These are phyloP conservation scores for Aspergillus calidoustus DNA, from an alignment of 2,329 filamentous ascomycete species.

Conservation along the genomic window DNA sequence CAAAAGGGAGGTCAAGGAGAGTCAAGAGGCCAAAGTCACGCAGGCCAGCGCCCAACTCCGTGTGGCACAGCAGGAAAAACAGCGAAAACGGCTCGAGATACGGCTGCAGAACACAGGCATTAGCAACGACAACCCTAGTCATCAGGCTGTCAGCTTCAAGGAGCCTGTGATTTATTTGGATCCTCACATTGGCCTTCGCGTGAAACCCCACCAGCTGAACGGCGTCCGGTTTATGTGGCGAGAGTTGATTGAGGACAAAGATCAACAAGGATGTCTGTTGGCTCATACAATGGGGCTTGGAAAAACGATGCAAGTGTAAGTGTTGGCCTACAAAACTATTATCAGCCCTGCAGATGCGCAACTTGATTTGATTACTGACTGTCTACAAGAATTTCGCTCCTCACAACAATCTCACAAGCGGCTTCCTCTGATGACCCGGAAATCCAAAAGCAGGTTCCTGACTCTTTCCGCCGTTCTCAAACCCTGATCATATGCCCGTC, in stretches of 20 bases:
- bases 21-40: conserved; percentile 55
- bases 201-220: conserved; percentile 80
- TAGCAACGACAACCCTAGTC: conserved; percentile 48
- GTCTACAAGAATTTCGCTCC: conserved; percentile 68
- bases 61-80: conserved; percentile 58
- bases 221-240: conserved; percentile 91
- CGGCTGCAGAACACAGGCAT: conserved; percentile 38
- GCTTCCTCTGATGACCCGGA: conserved; percentile 61
- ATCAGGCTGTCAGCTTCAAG: conserved; percentile 52
- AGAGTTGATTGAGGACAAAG: conserved; percentile 68
- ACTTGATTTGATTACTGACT: neutral
- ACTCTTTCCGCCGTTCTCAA: conserved; percentile 63
- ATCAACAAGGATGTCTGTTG: conserved; percentile 75
- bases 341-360: neutral
- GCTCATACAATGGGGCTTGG: conserved; percentile 91
- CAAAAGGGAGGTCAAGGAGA: conserved; percentile 55
- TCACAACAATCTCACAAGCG: conserved; percentile 73
- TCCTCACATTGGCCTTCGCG: conserved; percentile 63
- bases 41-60: conserved; percentile 62
- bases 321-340: conserved; percentile 12
- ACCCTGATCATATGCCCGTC: conserved; percentile 78
- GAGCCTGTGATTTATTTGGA: conserved; percentile 59
- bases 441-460: conserved; percentile 70
- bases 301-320: conserved; percentile 84
- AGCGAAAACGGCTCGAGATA: conserved; percentile 44